Evolutionary conservation across 2,329 filamentous ascomycete genomes (phyloP).

Genomic region (Malbranchea cinnamomea): DNA sequence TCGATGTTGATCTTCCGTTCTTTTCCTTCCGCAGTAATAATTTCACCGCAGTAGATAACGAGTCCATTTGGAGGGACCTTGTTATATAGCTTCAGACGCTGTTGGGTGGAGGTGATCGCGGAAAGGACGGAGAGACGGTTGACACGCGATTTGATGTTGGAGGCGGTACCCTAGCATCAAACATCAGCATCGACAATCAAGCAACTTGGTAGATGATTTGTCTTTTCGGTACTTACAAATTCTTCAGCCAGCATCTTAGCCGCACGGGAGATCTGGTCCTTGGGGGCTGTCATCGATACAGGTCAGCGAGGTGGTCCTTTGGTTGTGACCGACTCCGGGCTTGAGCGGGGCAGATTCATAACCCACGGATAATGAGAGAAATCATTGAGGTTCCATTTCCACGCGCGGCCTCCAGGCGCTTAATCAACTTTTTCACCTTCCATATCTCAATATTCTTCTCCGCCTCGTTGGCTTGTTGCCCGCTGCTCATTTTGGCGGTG

Average conservation of each 20-base stretch:
- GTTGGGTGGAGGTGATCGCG: constrained; percentile 96
- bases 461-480: constrained; percentile 67
- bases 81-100: constrained; percentile 97
- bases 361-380: constrained; percentile 91
- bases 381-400: constrained; percentile 99
- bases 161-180: constrained; percentile 65
- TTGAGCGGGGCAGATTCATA: constrained; percentile 8
- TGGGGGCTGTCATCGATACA: constrained; percentile 52
- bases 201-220: no score
- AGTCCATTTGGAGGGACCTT: constrained; percentile 96
- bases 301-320: constrained; percentile 2
- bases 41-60: constrained; percentile 99
- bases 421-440: constrained; percentile 99
- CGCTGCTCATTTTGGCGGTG: constrained; percentile 63
- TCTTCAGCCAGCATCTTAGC: constrained; percentile 99
- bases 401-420: constrained; percentile 88
- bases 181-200: neutral
- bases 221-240: constrained; percentile 57
- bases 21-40: constrained; percentile 95
- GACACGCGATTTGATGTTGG: constrained; percentile 99
- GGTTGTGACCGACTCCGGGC: no score
- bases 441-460: constrained; percentile 87
- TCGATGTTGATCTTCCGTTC: constrained; percentile 99
- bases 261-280: constrained; percentile 90
- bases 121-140: constrained; percentile 96